phyloP scores from a whole-genome alignment of 768 basidiomycete genomes.

The Tremella mesenterica region DNA sequence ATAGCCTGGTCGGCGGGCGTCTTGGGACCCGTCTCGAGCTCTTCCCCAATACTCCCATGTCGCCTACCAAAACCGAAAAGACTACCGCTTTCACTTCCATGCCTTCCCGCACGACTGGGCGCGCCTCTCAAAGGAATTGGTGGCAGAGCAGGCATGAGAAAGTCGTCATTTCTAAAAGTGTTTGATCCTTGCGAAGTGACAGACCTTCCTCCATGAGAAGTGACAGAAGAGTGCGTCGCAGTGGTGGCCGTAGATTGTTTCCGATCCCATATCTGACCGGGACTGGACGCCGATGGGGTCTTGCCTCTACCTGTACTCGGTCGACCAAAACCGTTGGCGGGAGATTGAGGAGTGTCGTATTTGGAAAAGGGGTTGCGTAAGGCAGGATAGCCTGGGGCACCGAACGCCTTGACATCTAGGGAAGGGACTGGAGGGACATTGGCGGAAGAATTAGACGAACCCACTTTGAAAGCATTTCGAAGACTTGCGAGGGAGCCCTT shows the following conservation, averaged over 20 bases:
- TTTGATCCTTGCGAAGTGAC: slow-evolving; percentile 29
- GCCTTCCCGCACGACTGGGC: slow-evolving; percentile 20
- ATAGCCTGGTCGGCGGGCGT: slow-evolving; percentile 82
- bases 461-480: slow-evolving; percentile 37
- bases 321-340: slow-evolving; percentile 4
- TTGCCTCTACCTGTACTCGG: not conserved
- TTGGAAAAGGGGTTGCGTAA: slow-evolving; percentile 39
- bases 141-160: slow-evolving; percentile 30
- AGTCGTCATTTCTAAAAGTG: slow-evolving; percentile 26
- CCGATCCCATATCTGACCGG: slow-evolving; percentile 16
- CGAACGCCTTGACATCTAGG: slow-evolving; percentile 16
- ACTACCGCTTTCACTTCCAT: slow-evolving; percentile 30
- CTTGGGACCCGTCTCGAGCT: slow-evolving; percentile 56
- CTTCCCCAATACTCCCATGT: slow-evolving; percentile 47
- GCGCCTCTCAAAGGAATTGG: slow-evolving; percentile 29
- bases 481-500: slow-evolving; percentile 34
- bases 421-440: slow-evolving; percentile 28
- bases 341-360: slow-evolving; percentile 26
- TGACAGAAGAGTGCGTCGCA: slow-evolving; percentile 20
- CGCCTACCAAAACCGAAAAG: slow-evolving; percentile 13
- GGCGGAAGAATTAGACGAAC: not conserved
- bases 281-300: slow-evolving; percentile 16
- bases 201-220: slow-evolving; percentile 26
- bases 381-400: slow-evolving; percentile 26
- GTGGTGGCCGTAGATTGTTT: slow-evolving; percentile 25